Conservation (phyloP, 192 early-diverging fungal genomes). For the Coemansia sp. region DNA sequence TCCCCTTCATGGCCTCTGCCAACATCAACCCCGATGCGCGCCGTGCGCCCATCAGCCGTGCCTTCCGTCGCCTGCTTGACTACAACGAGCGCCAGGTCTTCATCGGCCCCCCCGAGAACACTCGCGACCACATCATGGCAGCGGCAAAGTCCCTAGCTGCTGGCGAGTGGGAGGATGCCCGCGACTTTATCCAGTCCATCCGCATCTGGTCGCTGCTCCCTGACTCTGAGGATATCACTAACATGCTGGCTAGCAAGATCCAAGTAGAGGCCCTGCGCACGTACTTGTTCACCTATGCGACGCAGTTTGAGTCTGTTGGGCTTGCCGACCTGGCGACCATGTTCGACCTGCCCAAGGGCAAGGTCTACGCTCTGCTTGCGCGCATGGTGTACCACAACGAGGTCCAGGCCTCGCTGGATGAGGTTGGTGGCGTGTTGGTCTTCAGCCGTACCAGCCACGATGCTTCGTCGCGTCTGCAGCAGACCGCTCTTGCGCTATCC, state of each 20-base stretch:
- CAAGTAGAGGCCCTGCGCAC: conserved; percentile 96
- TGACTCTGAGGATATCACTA: conserved; percentile 78
- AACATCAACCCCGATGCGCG: conserved; percentile 56
- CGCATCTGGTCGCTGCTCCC: conserved; percentile 94
- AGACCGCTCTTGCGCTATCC: conserved; percentile 79
- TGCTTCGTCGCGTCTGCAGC: conserved; percentile 71
- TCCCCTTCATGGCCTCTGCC: conserved; percentile 89
- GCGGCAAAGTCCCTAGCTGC: conserved; percentile 86
- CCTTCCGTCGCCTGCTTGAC: conserved; percentile 91
- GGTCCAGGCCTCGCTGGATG: conserved; percentile 83
- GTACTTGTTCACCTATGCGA: conserved; percentile 90
- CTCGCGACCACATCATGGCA: conserved; percentile 97
- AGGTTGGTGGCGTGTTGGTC: conserved; percentile 75
- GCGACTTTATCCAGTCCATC: conserved; percentile 82
- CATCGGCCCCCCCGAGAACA: conserved; percentile 96
- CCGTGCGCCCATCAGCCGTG: conserved; percentile 81
- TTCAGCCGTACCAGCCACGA: conserved; percentile 74
- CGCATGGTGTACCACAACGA: conserved; percentile 96
- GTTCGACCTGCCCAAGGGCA: conserved; percentile 73
- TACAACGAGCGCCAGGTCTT: conserved; percentile 96
- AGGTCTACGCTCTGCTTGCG: conserved; percentile 75
- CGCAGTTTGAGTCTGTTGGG: conserved; percentile 86
- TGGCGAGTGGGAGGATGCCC: conserved; percentile 91
- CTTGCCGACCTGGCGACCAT: conserved; percentile 79
- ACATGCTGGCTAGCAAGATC: conserved; percentile 86